Conservation (phyloP, 2,329 filamentous ascomycete genomes). For the Alternaria solani region DNA sequence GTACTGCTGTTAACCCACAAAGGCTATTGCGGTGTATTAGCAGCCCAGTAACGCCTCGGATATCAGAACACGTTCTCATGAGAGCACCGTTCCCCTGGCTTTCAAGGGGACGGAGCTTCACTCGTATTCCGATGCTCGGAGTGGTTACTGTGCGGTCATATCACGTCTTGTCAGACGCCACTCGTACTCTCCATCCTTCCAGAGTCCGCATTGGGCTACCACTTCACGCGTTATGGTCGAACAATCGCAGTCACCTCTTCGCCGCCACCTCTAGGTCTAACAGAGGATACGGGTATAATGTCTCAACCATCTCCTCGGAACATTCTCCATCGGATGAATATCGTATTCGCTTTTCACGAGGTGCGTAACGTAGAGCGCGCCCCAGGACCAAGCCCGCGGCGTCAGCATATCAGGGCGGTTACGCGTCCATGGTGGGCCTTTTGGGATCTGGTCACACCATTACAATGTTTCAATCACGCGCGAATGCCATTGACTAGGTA, state of each 20-base stretch:
- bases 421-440: constrained; percentile 3
- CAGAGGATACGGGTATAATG: background rate
- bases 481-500: background rate
- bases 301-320: background rate
- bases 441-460: background rate
- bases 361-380: constrained; percentile 3
- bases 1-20: background rate
- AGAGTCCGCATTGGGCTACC: background rate
- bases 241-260: background rate
- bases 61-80: background rate
- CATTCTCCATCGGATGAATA: constrained; percentile 12
- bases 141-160: background rate
- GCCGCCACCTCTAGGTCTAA: background rate
- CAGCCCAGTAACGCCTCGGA: background rate
- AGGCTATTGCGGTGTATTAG: background rate
- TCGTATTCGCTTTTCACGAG: constrained; percentile 10
- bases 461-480: background rate
- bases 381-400: constrained; percentile 6
- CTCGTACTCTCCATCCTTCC: background rate
- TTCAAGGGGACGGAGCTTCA: background rate
- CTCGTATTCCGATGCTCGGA: background rate
- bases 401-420: constrained; percentile 7
- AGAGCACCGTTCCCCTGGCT: background rate
- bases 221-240: background rate
- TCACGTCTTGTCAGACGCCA: background rate